A percentile compares a stretch with the other conserved stretches of the same genome.
Evolutionary conservation across 768 basidiomycete genomes (phyloP).

Genomic region (Terana coerulea): DNA sequence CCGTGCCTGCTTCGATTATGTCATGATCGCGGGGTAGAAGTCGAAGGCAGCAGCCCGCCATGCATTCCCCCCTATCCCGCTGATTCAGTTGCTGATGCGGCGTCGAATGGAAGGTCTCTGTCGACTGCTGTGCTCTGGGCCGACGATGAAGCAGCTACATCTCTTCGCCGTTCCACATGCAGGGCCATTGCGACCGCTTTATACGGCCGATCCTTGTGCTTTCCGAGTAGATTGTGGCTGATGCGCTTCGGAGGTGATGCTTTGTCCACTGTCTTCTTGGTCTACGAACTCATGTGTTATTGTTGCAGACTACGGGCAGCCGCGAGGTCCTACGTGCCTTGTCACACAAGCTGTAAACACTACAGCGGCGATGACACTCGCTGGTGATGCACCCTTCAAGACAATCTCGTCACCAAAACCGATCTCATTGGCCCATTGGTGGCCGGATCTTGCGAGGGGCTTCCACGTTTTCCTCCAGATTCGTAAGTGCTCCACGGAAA

Average conservation of each 20-base stretch:
- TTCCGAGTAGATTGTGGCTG: not conserved
- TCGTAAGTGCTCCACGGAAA: not conserved
- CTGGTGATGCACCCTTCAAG: not conserved
- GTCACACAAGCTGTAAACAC: not conserved
- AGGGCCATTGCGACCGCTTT: not conserved
- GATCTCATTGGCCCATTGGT: too few relatives aligned
- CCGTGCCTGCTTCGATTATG: not conserved
- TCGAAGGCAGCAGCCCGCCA: not conserved
- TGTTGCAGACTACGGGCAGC: not conserved
- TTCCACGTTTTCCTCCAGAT: not conserved
- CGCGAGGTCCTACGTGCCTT: not conserved
- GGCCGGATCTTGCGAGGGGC: not conserved
- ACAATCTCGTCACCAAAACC: too few relatives aligned
- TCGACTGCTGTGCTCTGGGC: slow-evolving; percentile 1
- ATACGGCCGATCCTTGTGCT: not conserved
- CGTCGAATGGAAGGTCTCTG: not conserved
- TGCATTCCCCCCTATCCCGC: slow-evolving; percentile 1
- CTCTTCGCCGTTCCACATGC: not conserved
- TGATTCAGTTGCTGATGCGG: not conserved
- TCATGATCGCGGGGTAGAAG: slow-evolving; percentile 14
- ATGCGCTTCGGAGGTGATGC: too few relatives aligned
- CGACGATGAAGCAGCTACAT: not conserved
- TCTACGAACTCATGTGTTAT: not conserved
- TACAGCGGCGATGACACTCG: too few relatives aligned
- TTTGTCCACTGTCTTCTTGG: not conserved